A percentile compares a stretch with the other conserved stretches of the same genome.
phyloP scores from a whole-genome alignment of 2,329 filamentous ascomycete genomes.

The Atkinsonella hypoxylon region DNA sequence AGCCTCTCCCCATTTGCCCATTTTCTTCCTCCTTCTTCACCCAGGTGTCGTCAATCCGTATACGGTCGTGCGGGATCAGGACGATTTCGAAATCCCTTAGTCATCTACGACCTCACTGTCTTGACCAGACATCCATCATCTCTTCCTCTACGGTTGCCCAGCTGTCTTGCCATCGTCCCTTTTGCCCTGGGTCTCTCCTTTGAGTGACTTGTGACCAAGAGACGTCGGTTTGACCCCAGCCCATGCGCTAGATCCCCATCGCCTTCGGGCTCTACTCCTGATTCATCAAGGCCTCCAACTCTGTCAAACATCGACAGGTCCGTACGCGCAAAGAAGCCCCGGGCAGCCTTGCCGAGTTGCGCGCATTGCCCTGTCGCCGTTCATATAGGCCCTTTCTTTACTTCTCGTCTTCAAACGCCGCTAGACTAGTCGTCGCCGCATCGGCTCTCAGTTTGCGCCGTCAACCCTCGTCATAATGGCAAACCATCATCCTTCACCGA shows the following conservation, averaged over 20 bases:
- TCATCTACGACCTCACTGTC: constrained; percentile 2
- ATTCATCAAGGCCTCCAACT: neutral
- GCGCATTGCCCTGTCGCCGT: neutral
- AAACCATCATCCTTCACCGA: constrained; percentile 71
- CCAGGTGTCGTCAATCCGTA: constrained; percentile 20
- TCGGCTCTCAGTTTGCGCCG: neutral
- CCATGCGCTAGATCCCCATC: constrained; percentile 4
- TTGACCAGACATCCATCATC: neutral
- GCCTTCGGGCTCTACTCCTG: constrained; percentile 1
- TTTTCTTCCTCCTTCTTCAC: constrained; percentile 21
- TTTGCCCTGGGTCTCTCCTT: neutral
- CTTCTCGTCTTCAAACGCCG: neutral
- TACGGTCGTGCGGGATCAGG: constrained; percentile 19
- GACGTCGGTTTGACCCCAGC: constrained; percentile 5
- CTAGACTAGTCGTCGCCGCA: neutral
- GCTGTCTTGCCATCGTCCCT: constrained; percentile 2
- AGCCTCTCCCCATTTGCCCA: constrained; percentile 27
- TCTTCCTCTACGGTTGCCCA: neutral
- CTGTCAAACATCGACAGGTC: neutral
- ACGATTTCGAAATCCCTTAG: constrained; percentile 7
- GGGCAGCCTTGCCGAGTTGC: neutral
- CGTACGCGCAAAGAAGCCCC: neutral
- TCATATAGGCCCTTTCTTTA: neutral
- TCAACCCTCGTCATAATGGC: constrained; percentile 40
- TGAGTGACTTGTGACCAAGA: neutral